Evolutionary conservation across 2,329 filamentous ascomycete species (phyloP).

Genomic region (Plectosphaerella plurivora): DNA sequence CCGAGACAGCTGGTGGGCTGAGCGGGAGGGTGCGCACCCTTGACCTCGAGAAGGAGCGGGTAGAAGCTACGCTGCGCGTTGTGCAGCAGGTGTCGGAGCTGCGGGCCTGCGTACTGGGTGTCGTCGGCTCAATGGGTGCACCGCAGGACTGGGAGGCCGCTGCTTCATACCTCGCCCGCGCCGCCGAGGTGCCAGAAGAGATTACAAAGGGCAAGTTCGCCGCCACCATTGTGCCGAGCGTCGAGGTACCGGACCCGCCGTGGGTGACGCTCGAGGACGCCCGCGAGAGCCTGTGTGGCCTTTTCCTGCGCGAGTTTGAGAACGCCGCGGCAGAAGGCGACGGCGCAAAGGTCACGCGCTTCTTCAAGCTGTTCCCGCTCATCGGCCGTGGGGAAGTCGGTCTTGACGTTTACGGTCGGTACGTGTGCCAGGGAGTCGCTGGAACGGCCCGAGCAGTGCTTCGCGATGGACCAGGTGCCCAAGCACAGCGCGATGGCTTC

Average conservation of each 20-base stretch:
- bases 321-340: constrained; percentile 85
- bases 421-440: constrained; percentile 93
- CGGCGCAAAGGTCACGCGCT: constrained; percentile 83
- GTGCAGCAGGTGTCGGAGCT: constrained; percentile 96
- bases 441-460: constrained; percentile 76
- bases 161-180: constrained; percentile 81
- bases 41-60: constrained; percentile 85
- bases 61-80: constrained; percentile 84
- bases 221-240: constrained; percentile 86
- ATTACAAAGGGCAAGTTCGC: constrained; percentile 85
- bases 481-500: constrained; percentile 67
- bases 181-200: constrained; percentile 72
- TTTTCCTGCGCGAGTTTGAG: constrained; percentile 94
- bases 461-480: constrained; percentile 49
- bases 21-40: constrained; percentile 82
- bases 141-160: constrained; percentile 99
- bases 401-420: constrained; percentile 89
- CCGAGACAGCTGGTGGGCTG: constrained; percentile 78
- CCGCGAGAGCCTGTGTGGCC: constrained; percentile 79
- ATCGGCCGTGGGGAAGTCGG: constrained; percentile 87
- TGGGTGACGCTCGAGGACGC: constrained; percentile 82
- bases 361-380: constrained; percentile 96
- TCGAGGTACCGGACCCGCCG: constrained; percentile 90
- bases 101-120: constrained; percentile 91
- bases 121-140: constrained; percentile 93